Percentiles rank a stretch among this genome's conserved stretches.
phyloP scores from a whole-genome alignment of 495 filamentous ascomycete species.

The Penicillium steckii region DNA sequence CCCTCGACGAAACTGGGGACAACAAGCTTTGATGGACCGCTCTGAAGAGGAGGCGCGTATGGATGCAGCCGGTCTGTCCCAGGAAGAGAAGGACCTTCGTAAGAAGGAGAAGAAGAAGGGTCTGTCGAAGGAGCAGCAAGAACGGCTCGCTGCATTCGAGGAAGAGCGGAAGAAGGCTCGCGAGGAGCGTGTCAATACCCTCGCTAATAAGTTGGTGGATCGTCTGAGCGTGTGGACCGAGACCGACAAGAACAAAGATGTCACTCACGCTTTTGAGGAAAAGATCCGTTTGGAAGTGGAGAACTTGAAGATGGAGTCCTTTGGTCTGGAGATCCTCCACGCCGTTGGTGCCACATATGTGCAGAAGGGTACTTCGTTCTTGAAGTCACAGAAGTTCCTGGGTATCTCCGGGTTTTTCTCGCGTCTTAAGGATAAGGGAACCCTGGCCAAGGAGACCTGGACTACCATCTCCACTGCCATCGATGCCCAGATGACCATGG shows the following conservation, averaged over 20 bases:
- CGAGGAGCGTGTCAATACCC: constrained; percentile 84
- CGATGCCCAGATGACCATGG: constrained; percentile 96
- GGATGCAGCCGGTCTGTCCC: constrained; percentile 65
- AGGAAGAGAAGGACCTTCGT: constrained; percentile 73
- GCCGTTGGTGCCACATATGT: constrained; percentile 89
- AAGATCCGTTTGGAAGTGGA: constrained; percentile 95
- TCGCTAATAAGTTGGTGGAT: constrained; percentile 82
- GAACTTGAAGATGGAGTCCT: constrained; percentile 98
- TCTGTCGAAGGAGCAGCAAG: constrained; percentile 83
- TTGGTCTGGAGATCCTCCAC: constrained; percentile 95
- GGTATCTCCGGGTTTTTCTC: constrained; percentile 94
- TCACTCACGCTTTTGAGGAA: constrained; percentile 85
- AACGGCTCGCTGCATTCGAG: constrained; percentile 86
- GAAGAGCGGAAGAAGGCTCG: constrained; percentile 77
- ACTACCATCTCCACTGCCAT: constrained; percentile 96
- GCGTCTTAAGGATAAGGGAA: constrained; percentile 93
- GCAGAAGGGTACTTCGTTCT: constrained; percentile 78
- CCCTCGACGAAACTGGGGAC: constrained; percentile 64
- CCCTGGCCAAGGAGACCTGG: constrained; percentile 96
- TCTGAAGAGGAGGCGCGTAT: constrained; percentile 81
- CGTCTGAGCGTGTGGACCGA: constrained; percentile 96
- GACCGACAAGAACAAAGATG: constrained; percentile 83
- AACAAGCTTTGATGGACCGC: constrained; percentile 84
- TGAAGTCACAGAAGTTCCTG: constrained; percentile 95
- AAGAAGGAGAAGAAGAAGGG: constrained; percentile 88